Conservation (phyloP, 2,329 filamentous ascomycete species). For the Trichoderma aggressivum region DNA sequence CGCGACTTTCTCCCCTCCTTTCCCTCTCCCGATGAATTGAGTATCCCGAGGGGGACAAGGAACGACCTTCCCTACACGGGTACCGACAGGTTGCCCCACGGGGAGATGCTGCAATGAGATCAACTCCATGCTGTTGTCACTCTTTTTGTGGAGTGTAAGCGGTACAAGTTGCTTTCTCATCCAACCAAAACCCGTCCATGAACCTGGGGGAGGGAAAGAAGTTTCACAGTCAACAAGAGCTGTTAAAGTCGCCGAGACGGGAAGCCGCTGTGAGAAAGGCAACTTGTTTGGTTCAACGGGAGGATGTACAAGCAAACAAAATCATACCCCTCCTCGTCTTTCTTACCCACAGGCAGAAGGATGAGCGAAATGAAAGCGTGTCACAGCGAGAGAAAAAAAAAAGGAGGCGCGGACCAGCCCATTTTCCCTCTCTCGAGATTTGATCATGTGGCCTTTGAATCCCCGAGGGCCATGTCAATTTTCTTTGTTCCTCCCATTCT, state of each 20-base stretch:
- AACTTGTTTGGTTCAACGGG: background rate
- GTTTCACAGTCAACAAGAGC: background rate
- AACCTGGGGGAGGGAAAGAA: background rate
- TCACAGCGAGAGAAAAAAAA: background rate
- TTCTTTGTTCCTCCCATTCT: background rate
- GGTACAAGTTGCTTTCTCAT: background rate
- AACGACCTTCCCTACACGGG: background rate
- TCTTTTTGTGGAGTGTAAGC: background rate
- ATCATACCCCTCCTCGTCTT: background rate
- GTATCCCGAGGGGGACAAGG: background rate
- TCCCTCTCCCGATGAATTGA: background rate
- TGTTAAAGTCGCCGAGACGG: background rate
- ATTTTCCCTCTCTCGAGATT: background rate
- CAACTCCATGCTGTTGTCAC: background rate
- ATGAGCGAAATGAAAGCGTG: conserved; percentile 8
- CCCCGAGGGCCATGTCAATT: background rate
- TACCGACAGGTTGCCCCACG: background rate
- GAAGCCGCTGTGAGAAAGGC: background rate
- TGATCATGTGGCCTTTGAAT: conserved; percentile 5
- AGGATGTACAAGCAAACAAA: background rate
- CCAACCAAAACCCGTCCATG: background rate
- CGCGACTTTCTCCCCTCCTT: background rate
- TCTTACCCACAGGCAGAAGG: conserved; percentile 10
- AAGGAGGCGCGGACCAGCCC: background rate
- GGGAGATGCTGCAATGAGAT: conserved; percentile 3